A percentile compares a stretch with the other conserved stretches of the same genome.
Evolutionary conservation across 2,329 filamentous ascomycete genomes (phyloP).

Genomic region (Fonsecaea nubica): DNA sequence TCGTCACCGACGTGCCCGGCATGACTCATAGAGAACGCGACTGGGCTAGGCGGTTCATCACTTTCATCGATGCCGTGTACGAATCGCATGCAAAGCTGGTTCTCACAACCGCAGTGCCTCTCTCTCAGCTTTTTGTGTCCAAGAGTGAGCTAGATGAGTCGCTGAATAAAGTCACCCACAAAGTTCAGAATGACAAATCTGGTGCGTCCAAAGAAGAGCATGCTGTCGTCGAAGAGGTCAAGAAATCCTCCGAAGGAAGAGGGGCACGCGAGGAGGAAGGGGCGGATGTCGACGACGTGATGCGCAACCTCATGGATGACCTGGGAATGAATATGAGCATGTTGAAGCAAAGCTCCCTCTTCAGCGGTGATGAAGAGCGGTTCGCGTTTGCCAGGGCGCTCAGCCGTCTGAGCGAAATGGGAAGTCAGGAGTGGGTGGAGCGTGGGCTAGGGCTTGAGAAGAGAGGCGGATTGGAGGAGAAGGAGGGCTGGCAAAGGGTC

Average conservation of each 20-base stretch:
- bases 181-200: constrained; percentile 39
- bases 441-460: constrained; percentile 64
- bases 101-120: constrained; percentile 83
- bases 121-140: constrained; percentile 85
- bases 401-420: constrained; percentile 87
- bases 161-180: constrained; percentile 49
- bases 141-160: constrained; percentile 70
- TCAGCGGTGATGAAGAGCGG: constrained; percentile 92
- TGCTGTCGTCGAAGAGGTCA: constrained; percentile 48
- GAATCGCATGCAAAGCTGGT: constrained; percentile 93
- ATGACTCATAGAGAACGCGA: constrained; percentile 90
- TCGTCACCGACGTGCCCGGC: constrained; percentile 87
- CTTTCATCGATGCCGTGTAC: constrained; percentile 95
- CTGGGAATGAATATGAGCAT: constrained; percentile 82
- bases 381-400: constrained; percentile 94
- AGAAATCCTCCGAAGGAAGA: constrained; percentile 42
- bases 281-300: constrained; percentile 67
- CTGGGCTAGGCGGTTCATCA: constrained; percentile 91
- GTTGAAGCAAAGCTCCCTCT: constrained; percentile 84
- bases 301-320: constrained; percentile 86
- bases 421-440: constrained; percentile 93
- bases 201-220: constrained; percentile 41
- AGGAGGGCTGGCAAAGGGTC: constrained; percentile 56
- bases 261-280: constrained; percentile 48
- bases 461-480: constrained; percentile 53